Percentiles rank a stretch among this genome's conserved stretches.
Evolutionary conservation across 306 rosid genomes (phyloP).

Genomic region (Lathyrus sativus): DNA sequence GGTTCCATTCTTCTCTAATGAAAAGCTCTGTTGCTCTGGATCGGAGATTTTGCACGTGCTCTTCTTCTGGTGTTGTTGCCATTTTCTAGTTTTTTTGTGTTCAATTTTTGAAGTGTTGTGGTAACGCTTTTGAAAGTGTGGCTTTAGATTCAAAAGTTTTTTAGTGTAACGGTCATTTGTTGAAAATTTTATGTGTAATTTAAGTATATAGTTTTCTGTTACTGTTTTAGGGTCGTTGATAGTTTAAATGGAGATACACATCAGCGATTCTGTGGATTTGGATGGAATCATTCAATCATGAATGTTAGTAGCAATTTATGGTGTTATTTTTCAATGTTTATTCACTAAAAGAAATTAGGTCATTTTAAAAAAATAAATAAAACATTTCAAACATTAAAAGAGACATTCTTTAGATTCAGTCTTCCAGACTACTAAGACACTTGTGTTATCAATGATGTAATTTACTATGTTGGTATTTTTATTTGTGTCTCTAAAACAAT

Average conservation of each 20-base stretch:
- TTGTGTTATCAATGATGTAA: too few species aligned
- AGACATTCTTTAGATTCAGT: too few species aligned
- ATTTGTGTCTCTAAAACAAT: too few species aligned
- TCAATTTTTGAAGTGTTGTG: not conserved
- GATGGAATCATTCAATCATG: too few species aligned
- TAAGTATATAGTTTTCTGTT: not conserved
- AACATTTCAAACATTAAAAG: too few species aligned
- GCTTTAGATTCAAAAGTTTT: slow-evolving; percentile 30
- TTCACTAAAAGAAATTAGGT: too few species aligned
- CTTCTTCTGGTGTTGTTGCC: slow-evolving; percentile 51
- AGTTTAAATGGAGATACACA: not conserved
- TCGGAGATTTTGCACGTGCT: slow-evolving; percentile 60
- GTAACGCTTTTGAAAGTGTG: slow-evolving; percentile 19
- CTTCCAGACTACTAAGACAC: too few species aligned
- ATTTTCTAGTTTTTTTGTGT: slow-evolving; percentile 31
- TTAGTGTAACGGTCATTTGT: slow-evolving; percentile 45
- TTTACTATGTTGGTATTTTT: too few species aligned
- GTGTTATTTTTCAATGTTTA: not conserved
- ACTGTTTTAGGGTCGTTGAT: not conserved
- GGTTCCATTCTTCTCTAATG: slow-evolving; percentile 86
- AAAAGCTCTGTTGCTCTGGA: slow-evolving; percentile 84
- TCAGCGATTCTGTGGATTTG: not conserved
- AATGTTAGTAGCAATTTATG: not conserved
- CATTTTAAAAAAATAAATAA: too few species aligned
- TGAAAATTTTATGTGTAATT: not conserved